phyloP scores from a whole-genome alignment of 768 basidiomycete species.

The Cystoderma amianthinum region DNA sequence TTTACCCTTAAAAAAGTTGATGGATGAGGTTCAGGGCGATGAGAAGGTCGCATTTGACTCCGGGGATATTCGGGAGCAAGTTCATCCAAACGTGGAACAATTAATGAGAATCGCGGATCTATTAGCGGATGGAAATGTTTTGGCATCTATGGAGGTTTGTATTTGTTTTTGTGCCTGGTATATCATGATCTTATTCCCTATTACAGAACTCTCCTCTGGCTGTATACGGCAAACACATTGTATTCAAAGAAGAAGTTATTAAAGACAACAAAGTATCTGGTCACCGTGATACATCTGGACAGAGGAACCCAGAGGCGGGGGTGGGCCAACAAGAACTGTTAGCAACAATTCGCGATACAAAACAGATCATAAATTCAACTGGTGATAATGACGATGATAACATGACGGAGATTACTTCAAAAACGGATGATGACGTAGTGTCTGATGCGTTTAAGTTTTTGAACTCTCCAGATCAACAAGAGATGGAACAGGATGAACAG shows the following conservation, averaged over 20 bases:
- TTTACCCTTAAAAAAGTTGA: constrained; percentile 64
- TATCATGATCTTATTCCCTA: constrained; percentile 1
- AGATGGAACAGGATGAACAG: constrained; percentile 36
- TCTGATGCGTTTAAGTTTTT: constrained; percentile 38
- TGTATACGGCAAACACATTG: constrained; percentile 23
- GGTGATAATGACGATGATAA: constrained; percentile 17
- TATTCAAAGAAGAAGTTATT: constrained; percentile 22
- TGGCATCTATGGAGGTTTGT: constrained; percentile 56
- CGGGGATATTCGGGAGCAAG: constrained; percentile 25
- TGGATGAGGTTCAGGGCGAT: constrained; percentile 28
- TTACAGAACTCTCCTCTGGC: constrained; percentile 34
- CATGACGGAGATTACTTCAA: constrained; percentile 61
- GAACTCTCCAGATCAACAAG: constrained; percentile 20
- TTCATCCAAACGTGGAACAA: constrained; percentile 91
- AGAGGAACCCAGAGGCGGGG: constrained; percentile 4
- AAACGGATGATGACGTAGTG: constrained; percentile 81
- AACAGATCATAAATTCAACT: constrained; percentile 8
- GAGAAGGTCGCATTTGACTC: constrained; percentile 13
- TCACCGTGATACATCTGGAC: constrained; percentile 8
- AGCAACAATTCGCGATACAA: constrained; percentile 15
- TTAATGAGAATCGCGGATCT: constrained; percentile 90
- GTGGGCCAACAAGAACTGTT: constrained; percentile 14
- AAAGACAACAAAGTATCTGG: constrained; percentile 13
- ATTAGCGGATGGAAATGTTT: constrained; percentile 56
- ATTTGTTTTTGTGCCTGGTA: constrained; percentile 2